A percentile compares a stretch with the other conserved stretches of the same genome.
Evolutionary conservation across 1,139 yeast genomes (phyloP).

Genomic region (Lodderomyces theae): DNA sequence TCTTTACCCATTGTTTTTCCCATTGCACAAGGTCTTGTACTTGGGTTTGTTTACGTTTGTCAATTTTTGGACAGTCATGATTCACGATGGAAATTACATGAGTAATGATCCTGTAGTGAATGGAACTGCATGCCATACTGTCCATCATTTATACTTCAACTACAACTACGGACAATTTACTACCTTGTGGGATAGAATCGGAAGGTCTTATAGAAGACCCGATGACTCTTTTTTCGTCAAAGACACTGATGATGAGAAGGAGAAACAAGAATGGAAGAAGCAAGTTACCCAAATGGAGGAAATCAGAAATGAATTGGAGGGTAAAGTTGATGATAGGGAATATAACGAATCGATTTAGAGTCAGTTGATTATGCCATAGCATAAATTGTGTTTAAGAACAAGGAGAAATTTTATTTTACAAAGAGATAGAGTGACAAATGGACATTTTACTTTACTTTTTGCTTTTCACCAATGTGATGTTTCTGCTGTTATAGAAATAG

Average conservation of each 20-base stretch:
- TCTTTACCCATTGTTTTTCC: conserved; percentile 84
- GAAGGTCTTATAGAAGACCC: conserved; percentile 90
- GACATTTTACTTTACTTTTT: background rate
- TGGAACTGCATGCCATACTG: conserved; percentile 98
- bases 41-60: conserved; percentile 81
- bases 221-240: conserved; percentile 81
- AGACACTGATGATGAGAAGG: conserved; percentile 47
- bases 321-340: conserved; percentile 55
- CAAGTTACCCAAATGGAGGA: conserved; percentile 78
- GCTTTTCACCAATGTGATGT: background rate
- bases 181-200: conserved; percentile 95
- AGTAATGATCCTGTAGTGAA: conserved; percentile 91
- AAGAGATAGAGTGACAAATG: background rate
- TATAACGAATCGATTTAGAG: conserved; percentile 21
- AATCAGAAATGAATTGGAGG: conserved; percentile 79
- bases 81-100: conserved; percentile 95
- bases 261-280: conserved; percentile 62
- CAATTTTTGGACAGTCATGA: conserved; percentile 97
- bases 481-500: background rate
- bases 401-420: no score
- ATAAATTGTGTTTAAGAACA: no score
- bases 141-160: conserved; percentile 94
- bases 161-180: conserved; percentile 98
- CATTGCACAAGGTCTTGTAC: conserved; percentile 84
- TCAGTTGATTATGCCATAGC: no score